Evolutionary conservation across 768 basidiomycete species (phyloP).

Genomic region (Gymnopilus junonius): DNA sequence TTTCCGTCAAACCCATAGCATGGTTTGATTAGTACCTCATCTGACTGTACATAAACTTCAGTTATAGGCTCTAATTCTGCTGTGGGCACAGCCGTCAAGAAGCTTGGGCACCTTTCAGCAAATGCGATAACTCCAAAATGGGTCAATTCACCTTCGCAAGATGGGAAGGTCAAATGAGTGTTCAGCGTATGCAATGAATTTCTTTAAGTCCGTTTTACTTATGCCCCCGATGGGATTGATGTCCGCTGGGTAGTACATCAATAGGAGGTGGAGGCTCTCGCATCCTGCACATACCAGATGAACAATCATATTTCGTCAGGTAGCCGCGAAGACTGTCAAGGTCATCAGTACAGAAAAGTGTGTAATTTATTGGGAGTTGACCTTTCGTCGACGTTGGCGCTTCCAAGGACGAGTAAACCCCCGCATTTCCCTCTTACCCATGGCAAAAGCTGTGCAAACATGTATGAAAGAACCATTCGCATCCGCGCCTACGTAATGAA

Average conservation of each 20-base stretch:
- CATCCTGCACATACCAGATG: slow-evolving; percentile 59
- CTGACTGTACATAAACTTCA: slow-evolving; percentile 91
- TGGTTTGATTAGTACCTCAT: slow-evolving; percentile 64
- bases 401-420: slow-evolving; percentile 93
- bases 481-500: slow-evolving; percentile 68
- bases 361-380: slow-evolving; percentile 26
- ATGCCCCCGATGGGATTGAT: slow-evolving; percentile 99
- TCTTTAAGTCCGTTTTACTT: slow-evolving; percentile 96
- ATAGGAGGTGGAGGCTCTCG: not conserved
- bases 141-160: slow-evolving; percentile 60
- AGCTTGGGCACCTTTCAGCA: slow-evolving; percentile 50
- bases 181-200: slow-evolving; percentile 88
- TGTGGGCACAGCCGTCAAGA: slow-evolving; percentile 90
- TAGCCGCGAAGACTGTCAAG: slow-evolving; percentile 86
- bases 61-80: slow-evolving; percentile 97
- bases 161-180: slow-evolving; percentile 84
- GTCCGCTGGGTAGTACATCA: slow-evolving; percentile 63
- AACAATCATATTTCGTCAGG: slow-evolving; percentile 97
- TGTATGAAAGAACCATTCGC: slow-evolving; percentile 92
- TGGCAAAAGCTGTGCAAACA: slow-evolving; percentile 94
- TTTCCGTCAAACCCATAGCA: slow-evolving; percentile 6
- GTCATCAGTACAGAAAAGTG: not conserved
- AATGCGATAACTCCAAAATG: too few species aligned
- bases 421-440: slow-evolving; percentile 87
- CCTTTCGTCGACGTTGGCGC: slow-evolving; percentile 99